Evolutionary conservation across 2,329 filamentous ascomycete species (phyloP).

Genomic region (Stachybotrys chlorohalonatus): DNA sequence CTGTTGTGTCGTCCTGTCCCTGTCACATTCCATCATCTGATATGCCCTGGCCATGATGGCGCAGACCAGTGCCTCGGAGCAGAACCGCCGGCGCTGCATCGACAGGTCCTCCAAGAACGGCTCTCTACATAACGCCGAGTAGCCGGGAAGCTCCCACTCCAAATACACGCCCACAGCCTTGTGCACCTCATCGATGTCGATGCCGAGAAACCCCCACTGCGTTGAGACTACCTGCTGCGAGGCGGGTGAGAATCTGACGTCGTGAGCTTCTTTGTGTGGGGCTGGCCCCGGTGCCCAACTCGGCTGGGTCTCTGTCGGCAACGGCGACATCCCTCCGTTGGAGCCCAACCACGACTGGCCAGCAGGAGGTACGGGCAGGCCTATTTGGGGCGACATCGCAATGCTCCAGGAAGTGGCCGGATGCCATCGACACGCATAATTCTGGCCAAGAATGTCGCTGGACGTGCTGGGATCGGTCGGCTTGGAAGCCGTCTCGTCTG

Average conservation of each 20-base stretch:
- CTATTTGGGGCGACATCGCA: too few species aligned
- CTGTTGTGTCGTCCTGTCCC: neutral
- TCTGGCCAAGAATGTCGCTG: too few species aligned
- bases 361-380: neutral
- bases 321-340: neutral
- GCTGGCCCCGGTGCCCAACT: too few species aligned
- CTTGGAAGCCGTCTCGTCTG: too few species aligned
- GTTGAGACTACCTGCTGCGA: neutral
- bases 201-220: neutral
- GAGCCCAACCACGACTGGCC: neutral
- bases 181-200: neutral
- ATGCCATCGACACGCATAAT: too few species aligned
- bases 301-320: too few species aligned
- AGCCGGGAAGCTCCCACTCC: neutral
- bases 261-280: too few species aligned
- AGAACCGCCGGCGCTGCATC: neutral
- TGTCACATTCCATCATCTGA: conserved; percentile 1
- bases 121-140: neutral
- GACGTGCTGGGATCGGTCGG: too few species aligned
- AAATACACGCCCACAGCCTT: neutral
- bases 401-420: too few species aligned
- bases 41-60: conserved; percentile 1
- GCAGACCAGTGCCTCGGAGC: conserved; percentile 1
- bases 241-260: too few species aligned
- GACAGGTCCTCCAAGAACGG: neutral